These are phyloP conservation scores for Flammula alnicola DNA, from an alignment of 1,284 basidiomycete species.

Conservation along the genomic window DNA sequence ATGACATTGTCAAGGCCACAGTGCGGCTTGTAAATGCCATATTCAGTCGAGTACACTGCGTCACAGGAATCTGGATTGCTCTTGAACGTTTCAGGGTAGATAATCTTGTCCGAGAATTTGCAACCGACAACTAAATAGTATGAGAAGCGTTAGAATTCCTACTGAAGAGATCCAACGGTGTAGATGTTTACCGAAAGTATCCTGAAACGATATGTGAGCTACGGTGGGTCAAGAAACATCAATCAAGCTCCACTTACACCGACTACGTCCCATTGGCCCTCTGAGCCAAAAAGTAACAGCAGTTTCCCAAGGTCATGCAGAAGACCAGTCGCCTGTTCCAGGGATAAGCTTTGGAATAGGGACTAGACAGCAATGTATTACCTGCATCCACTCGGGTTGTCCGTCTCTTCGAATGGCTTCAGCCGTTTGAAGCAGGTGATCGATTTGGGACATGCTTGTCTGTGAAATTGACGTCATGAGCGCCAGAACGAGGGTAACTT, in stretches of 20 bases:
- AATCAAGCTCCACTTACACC: slow-evolving; percentile 58
- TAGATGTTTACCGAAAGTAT: slow-evolving; percentile 62
- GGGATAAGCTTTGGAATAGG: slow-evolving; percentile 26
- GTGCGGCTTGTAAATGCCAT: slow-evolving; percentile 82
- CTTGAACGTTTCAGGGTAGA: slow-evolving; percentile 86
- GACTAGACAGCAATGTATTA: slow-evolving; percentile 24
- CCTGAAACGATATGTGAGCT: slow-evolving; percentile 45
- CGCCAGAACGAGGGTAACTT: neutral
- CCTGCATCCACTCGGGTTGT: slow-evolving; percentile 90
- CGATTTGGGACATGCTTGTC: slow-evolving; percentile 85
- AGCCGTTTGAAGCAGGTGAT: slow-evolving; percentile 90
- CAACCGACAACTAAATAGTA: slow-evolving; percentile 71
- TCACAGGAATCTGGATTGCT: slow-evolving; percentile 80
- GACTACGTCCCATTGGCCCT: slow-evolving; percentile 94
- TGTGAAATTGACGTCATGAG: slow-evolving; percentile 36
- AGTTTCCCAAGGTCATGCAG: slow-evolving; percentile 91
- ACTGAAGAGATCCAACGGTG: neutral
- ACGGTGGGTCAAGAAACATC: slow-evolving; percentile 10
- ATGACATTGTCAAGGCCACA: slow-evolving; percentile 92
- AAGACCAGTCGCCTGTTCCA: slow-evolving; percentile 70
- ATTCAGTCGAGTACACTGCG: slow-evolving; percentile 76
- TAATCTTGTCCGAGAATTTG: slow-evolving; percentile 81
- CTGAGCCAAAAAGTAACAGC: slow-evolving; percentile 78
- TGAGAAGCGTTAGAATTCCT: slow-evolving; percentile 11
- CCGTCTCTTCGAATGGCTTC: slow-evolving; percentile 90